Percentiles rank a stretch among this genome's conserved stretches.
These are phyloP conservation scores for Suillus paluster DNA, from an alignment of 768 basidiomycete species.

Conservation along the genomic window DNA sequence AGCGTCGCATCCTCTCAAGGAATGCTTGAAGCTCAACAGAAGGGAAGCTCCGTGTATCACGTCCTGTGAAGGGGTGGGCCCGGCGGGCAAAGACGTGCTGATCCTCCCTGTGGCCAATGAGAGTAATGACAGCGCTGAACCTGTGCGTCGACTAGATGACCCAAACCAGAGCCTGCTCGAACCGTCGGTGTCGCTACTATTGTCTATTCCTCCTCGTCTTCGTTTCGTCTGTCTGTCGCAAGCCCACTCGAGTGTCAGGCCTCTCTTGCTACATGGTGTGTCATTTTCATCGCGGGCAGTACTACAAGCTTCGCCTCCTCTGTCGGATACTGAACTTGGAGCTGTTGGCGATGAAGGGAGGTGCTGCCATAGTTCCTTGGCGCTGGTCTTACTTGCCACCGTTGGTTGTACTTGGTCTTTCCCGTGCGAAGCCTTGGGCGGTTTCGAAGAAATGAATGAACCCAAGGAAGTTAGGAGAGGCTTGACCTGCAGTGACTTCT, in stretches of 20 bases:
- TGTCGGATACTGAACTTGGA: conserved; percentile 1
- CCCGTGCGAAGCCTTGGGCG: neutral
- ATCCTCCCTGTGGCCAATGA: conserved; percentile 27
- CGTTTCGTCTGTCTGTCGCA: conserved; percentile 46
- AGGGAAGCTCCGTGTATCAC: conserved; percentile 33
- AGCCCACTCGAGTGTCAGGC: conserved; percentile 49
- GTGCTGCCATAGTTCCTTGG: conserved; percentile 11
- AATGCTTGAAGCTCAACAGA: conserved; percentile 34
- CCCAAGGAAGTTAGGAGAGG: conserved; percentile 27
- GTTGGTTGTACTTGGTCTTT: neutral
- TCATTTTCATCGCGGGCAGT: conserved; percentile 4
- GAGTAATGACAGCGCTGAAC: conserved; percentile 35
- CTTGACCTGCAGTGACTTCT: conserved; percentile 20
- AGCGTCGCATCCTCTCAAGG: conserved; percentile 17
- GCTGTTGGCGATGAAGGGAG: conserved; percentile 12
- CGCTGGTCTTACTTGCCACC: neutral
- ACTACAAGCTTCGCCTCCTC: neutral
- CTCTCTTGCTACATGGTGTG: conserved; percentile 21
- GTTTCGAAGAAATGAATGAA: conserved; percentile 15
- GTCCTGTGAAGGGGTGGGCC: conserved; percentile 18
- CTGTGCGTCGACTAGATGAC: conserved; percentile 17
- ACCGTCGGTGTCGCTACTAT: neutral
- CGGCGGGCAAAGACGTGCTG: conserved; percentile 3
- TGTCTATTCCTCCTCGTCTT: conserved; percentile 27
- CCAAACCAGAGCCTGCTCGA: neutral